Conservation (phyloP, 2,329 filamentous ascomycete species). For the Parastagonospora avenae region DNA sequence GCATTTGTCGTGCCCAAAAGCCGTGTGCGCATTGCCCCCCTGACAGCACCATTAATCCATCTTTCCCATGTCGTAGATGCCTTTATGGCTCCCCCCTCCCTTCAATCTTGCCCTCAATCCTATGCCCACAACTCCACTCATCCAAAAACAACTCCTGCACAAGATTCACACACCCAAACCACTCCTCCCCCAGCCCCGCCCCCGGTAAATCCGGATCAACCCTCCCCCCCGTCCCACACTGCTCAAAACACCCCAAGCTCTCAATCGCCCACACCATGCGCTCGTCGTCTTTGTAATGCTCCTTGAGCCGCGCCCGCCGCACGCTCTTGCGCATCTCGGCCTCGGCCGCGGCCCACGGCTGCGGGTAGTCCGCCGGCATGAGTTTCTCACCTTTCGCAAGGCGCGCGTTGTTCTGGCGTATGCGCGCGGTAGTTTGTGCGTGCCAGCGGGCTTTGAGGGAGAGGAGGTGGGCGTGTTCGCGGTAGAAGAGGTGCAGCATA, state of each 20-base stretch:
- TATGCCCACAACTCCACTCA: conserved; percentile 41
- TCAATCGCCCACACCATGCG: conserved; percentile 40
- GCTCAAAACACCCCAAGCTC: conserved; percentile 32
- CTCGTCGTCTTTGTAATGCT: conserved; percentile 27
- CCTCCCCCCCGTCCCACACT: conserved; percentile 11
- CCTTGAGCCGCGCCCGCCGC: conserved; percentile 28
- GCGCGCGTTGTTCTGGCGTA: conserved; percentile 14
- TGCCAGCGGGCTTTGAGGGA: conserved; percentile 14
- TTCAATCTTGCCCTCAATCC: conserved; percentile 34
- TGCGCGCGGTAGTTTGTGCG: conserved; percentile 6
- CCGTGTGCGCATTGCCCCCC: no score
- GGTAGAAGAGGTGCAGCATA: conserved; percentile 38
- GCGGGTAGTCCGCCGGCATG: conserved; percentile 14
- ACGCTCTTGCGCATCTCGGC: conserved; percentile 28
- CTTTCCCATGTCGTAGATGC: no score
- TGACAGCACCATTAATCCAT: no score
- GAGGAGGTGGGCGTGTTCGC: conserved; percentile 29
- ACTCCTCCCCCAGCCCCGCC: conserved; percentile 36
- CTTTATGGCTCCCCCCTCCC: no score
- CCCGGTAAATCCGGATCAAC: conserved; percentile 34
- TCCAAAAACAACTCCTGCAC: conserved; percentile 40
- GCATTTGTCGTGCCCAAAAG: no score
- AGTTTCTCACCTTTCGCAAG: conserved; percentile 22
- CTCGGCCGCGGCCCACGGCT: conserved; percentile 14
- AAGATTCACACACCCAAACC: conserved; percentile 34